These are phyloP conservation scores for Cadophora sp. DNA, from an alignment of 2,329 filamentous ascomycete species.

Conservation along the genomic window DNA sequence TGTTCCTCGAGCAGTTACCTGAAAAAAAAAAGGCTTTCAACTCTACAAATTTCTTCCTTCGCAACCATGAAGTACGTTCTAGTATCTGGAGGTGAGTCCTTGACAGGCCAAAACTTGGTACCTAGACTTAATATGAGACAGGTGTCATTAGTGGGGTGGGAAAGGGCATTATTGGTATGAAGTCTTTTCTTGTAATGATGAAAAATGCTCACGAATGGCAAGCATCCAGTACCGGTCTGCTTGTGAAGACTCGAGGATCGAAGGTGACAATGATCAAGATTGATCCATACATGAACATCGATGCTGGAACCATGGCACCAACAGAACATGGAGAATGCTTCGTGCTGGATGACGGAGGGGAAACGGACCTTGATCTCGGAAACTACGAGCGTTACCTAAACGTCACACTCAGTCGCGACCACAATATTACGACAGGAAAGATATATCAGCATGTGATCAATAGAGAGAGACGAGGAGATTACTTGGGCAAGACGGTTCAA, in stretches of 20 bases:
- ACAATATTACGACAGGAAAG: constrained; percentile 98
- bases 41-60: background rate
- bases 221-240: constrained; percentile 74
- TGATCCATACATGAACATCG: constrained; percentile 77
- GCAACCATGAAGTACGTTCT: constrained; percentile 77
- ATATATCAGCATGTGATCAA: constrained; percentile 91
- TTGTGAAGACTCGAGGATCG: constrained; percentile 81
- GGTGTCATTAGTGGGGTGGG: constrained; percentile 63
- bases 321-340: constrained; percentile 87
- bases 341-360: constrained; percentile 83
- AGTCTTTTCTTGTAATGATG: background rate
- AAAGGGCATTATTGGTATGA: constrained; percentile 71
- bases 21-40: background rate
- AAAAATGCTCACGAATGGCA: constrained; percentile 28
- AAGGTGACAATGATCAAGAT: constrained; percentile 77
- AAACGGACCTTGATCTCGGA: constrained; percentile 76
- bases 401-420: constrained; percentile 80
- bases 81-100: constrained; percentile 70
- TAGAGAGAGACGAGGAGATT: constrained; percentile 61
- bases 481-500: constrained; percentile 88
- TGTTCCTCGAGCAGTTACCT: background rate
- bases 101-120: background rate
- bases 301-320: constrained; percentile 71
- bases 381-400: constrained; percentile 84
- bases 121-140: constrained; percentile 22